phyloP scores from a whole-genome alignment of 148 eudicot species.

The Bassia scoparia region DNA sequence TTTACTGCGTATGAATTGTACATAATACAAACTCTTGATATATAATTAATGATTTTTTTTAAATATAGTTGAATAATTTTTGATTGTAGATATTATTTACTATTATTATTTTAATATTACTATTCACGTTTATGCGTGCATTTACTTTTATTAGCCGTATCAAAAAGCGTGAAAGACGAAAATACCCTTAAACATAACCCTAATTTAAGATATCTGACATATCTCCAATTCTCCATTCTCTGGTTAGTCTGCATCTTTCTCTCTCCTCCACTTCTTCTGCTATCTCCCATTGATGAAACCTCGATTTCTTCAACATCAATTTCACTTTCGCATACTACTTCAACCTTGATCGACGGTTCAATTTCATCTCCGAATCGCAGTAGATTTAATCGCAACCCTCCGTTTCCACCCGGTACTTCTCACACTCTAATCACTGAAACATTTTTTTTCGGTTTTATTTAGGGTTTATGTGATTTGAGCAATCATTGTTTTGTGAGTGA shows the following conservation, averaged over 20 bases:
- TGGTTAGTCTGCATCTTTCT: constrained; percentile 7
- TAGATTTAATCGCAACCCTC: constrained; percentile 6
- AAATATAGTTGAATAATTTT: too few relatives aligned
- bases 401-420: constrained; percentile 13
- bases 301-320: neutral
- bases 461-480: neutral
- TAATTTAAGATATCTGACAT: constrained; percentile 19
- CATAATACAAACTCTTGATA: too few relatives aligned
- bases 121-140: too few relatives aligned
- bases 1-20: too few relatives aligned
- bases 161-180: constrained; percentile 10
- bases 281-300: constrained; percentile 7
- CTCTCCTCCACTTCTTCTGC: constrained; percentile 12
- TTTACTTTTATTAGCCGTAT: too few relatives aligned
- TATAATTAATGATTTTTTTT: too few relatives aligned
- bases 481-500: neutral
- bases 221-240: neutral
- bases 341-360: constrained; percentile 1
- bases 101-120: too few relatives aligned
- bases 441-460: neutral
- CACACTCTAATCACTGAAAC: neutral
- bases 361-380: neutral
- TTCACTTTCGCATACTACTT: neutral
- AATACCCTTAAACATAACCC: constrained; percentile 20
- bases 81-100: too few relatives aligned